Evolutionary conservation across 2,329 filamentous ascomycete genomes (phyloP), one percentile per base, ranked within the genome.

Genomic region (Pseudofabraea citricarpa): DNA sequence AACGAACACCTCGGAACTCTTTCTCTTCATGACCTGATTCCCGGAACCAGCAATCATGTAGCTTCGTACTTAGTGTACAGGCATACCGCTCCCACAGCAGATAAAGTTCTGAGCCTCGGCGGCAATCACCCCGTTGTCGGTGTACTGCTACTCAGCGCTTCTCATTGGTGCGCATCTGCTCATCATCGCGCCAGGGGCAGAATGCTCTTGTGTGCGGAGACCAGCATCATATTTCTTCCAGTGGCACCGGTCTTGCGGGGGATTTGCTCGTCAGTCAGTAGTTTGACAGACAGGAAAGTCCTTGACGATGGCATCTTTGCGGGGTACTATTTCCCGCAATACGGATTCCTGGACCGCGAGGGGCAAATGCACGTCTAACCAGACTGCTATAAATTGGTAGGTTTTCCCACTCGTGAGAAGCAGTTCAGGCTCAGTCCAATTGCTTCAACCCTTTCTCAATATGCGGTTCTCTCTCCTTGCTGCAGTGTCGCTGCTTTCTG

Each of bases 381-480:
- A n/a, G n/a, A n/a, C n/a, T n/a, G n/a, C n/a, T n/a, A 43, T 46
- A 42, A 36, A 35, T 15, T 38, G 18, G 31, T n/a, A 24, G 21
- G 15, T 20, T 41, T 16, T 44, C 29, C 13, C 39, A 16, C 8
- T 23, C 16, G 9, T 15, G 10, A 2, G 13, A 12, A 9, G n/a
- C 16, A 21, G 7, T 21, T 37, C 15, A 32, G n/a, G 13, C 23
- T 18, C 26, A 7, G 32, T 15, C 36, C 8, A 19, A 15, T 13
- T 46, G 23, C 16, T 35, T 15, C 22, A n/a, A n/a, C 13, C 42
- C 20, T 31, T 22, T 36, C 32, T 10, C 23, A 46, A 41, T 26
- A 59, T 60, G 56, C 51, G 38, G 51, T 39, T 57, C 44, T 36
- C 43, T 18, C 29, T 40, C 36, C 24, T 56, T 15, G 44, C 44